Evolutionary conservation across 495 filamentous ascomycete species (phyloP).

Genomic region (Lasiosphaeria hispida): DNA sequence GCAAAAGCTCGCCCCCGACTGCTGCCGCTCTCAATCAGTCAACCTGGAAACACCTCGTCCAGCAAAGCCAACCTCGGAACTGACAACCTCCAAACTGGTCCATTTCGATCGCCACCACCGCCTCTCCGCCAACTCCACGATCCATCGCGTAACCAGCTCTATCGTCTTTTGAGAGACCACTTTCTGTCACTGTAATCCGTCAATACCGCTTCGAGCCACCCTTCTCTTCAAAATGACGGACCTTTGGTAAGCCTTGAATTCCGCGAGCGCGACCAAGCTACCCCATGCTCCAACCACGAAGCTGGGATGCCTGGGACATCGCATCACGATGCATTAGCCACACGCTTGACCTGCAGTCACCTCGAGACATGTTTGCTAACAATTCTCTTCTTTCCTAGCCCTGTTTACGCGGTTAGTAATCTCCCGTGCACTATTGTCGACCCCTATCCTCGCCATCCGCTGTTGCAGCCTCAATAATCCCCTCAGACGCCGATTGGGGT

Average conservation of each 20-base stretch:
- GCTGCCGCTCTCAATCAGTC: slow-evolving; percentile 33
- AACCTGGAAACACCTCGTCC: slow-evolving; percentile 45
- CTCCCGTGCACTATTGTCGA: slow-evolving; percentile 18
- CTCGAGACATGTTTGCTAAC: slow-evolving; percentile 18
- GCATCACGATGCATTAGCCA: slow-evolving; percentile 5
- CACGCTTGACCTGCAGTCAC: background rate
- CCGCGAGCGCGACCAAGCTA: slow-evolving; percentile 21
- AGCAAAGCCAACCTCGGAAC: slow-evolving; percentile 27
- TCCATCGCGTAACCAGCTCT: slow-evolving; percentile 21
- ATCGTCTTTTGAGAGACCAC: slow-evolving; percentile 11
- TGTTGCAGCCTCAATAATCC: slow-evolving; percentile 1
- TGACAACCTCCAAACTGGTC: slow-evolving; percentile 26
- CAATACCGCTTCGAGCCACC: slow-evolving; percentile 29
- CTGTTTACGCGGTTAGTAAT: slow-evolving; percentile 96
- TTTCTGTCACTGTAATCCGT: slow-evolving; percentile 15
- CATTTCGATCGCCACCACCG: slow-evolving; percentile 16
- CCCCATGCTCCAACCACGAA: slow-evolving; percentile 5
- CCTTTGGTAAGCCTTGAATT: slow-evolving; percentile 37
- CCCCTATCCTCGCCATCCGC: slow-evolving; percentile 12
- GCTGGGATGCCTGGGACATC: background rate
- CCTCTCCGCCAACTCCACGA: slow-evolving; percentile 2
- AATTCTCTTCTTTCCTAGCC: slow-evolving; percentile 54
- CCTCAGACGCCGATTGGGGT: background rate
- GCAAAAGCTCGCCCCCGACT: slow-evolving; percentile 29
- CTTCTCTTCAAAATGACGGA: slow-evolving; percentile 42